phyloP scores from a whole-genome alignment of 148 eudicot species.

The Rhododendron mucronatum region DNA sequence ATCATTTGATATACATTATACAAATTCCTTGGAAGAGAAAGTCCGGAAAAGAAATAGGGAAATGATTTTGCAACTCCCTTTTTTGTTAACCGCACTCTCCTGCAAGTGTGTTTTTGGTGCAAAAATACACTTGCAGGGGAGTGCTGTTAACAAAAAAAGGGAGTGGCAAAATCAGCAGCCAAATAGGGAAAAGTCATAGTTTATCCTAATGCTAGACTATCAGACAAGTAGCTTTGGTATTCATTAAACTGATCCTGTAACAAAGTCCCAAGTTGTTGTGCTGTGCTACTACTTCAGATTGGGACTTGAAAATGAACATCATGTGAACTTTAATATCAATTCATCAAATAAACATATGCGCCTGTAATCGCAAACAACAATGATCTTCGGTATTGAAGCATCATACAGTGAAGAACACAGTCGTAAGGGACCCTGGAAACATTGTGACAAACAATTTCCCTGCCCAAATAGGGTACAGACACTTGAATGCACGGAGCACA shows the following conservation, averaged over 20 bases:
- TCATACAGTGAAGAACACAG: not conserved
- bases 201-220: not conserved
- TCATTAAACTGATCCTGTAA: not conserved
- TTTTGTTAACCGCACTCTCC: no score
- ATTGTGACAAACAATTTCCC: not conserved
- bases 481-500: not conserved
- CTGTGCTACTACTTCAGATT: not conserved
- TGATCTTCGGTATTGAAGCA: not conserved
- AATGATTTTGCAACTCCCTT: no score
- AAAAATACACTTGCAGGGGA: no score
- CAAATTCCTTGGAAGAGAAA: not conserved
- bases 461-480: not conserved
- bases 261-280: not conserved
- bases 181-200: not conserved
- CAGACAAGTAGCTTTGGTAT: not conserved
- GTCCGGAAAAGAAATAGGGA: not conserved
- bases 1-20: no score
- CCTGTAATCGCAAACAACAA: not conserved
- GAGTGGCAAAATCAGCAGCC: no score
- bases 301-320: not conserved
- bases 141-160: no score
- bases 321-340: not conserved
- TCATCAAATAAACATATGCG: not conserved
- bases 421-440: not conserved
- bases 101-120: no score